phyloP scores from a whole-genome alignment of 192 early-diverging fungal genomes.

The Kappamyces sp. region DNA sequence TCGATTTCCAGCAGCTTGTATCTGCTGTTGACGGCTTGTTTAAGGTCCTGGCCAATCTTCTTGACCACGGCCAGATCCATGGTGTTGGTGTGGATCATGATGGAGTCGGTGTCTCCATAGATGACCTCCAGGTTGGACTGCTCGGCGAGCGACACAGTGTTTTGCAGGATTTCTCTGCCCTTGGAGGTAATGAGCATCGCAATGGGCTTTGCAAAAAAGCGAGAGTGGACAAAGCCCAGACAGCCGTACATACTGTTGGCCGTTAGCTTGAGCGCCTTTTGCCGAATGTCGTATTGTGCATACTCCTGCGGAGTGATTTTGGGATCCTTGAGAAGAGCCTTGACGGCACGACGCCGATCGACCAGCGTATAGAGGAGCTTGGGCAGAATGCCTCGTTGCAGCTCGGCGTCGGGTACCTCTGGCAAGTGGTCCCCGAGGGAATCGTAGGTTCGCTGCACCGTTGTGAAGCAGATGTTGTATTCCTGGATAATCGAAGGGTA shows the following conservation, averaged over 20 bases:
- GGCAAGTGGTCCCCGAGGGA: slow-evolving; percentile 65
- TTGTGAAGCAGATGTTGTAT: slow-evolving; percentile 99
- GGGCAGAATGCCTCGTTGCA: slow-evolving; percentile 76
- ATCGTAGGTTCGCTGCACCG: slow-evolving; percentile 57
- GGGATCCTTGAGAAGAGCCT: slow-evolving; percentile 78
- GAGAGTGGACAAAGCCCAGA: slow-evolving; percentile 82
- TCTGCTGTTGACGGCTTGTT: slow-evolving; percentile 79
- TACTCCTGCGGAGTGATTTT: slow-evolving; percentile 45
- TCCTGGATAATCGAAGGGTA: slow-evolving; percentile 99
- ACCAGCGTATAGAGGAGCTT: slow-evolving; percentile 82
- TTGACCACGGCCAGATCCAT: slow-evolving; percentile 65
- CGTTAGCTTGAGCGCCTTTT: slow-evolving; percentile 91
- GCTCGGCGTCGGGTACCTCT: slow-evolving; percentile 63
- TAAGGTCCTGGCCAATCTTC: slow-evolving; percentile 75
- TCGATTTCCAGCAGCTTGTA: slow-evolving; percentile 96
- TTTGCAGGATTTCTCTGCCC: slow-evolving; percentile 93
- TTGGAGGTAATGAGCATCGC: slow-evolving; percentile 94
- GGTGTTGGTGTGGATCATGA: slow-evolving; percentile 92
- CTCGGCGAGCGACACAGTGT: slow-evolving; percentile 81
- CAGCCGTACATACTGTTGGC: slow-evolving; percentile 99
- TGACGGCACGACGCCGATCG: slow-evolving; percentile 82
- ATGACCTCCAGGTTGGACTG: slow-evolving; percentile 83
- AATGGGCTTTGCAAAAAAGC: slow-evolving; percentile 95
- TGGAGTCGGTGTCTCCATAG: slow-evolving; percentile 99
- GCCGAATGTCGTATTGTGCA: slow-evolving; percentile 82